A percentile compares a stretch with the other conserved stretches of the same genome.
These are phyloP conservation scores for Casuarina cunninghamiana DNA, from an alignment of 306 rosid species.

Conservation along the genomic window DNA sequence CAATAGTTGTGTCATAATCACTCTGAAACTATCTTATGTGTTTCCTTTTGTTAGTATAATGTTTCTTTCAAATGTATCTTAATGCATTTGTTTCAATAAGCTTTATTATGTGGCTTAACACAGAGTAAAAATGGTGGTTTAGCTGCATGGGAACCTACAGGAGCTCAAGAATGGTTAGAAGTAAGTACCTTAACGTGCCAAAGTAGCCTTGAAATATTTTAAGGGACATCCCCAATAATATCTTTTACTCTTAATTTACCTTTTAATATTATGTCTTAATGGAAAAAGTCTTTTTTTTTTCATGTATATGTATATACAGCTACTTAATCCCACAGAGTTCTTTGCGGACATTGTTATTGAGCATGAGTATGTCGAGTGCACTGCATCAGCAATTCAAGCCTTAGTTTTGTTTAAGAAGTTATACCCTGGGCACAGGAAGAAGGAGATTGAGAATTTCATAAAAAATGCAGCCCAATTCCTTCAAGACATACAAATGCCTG, in stretches of 20 bases:
- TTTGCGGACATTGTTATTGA: slow-evolving; percentile 42
- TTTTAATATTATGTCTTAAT: not conserved
- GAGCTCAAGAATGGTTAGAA: slow-evolving; percentile 60
- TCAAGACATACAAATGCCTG: slow-evolving; percentile 37
- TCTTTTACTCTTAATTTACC: slow-evolving; percentile 18
- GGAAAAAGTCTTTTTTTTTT: not conserved
- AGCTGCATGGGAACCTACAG: slow-evolving; percentile 67
- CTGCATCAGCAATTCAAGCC: slow-evolving; percentile 49
- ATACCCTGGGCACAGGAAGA: slow-evolving; percentile 38
- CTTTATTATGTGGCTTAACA: not conserved
- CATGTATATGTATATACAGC: slow-evolving; percentile 1
- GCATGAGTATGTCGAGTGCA: slow-evolving; percentile 55
- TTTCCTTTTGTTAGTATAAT: no score
- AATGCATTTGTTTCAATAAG: not conserved
- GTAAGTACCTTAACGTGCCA: slow-evolving; percentile 29
- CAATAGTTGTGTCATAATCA: no score
- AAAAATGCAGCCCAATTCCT: slow-evolving; percentile 34
- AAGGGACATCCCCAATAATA: slow-evolving; percentile 9
- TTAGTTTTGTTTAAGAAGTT: slow-evolving; percentile 41
- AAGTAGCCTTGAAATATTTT: not conserved
- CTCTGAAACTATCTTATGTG: no score
- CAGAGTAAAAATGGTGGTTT: slow-evolving; percentile 77
- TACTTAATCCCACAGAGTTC: slow-evolving; percentile 42
- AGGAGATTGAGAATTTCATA: slow-evolving; percentile 41
- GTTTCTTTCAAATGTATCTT: not conserved